A percentile compares a stretch with the other conserved stretches of the same genome.
These are phyloP conservation scores for Euphorbia peplus DNA, from an alignment of 345 rosid species.

Conservation along the genomic window DNA sequence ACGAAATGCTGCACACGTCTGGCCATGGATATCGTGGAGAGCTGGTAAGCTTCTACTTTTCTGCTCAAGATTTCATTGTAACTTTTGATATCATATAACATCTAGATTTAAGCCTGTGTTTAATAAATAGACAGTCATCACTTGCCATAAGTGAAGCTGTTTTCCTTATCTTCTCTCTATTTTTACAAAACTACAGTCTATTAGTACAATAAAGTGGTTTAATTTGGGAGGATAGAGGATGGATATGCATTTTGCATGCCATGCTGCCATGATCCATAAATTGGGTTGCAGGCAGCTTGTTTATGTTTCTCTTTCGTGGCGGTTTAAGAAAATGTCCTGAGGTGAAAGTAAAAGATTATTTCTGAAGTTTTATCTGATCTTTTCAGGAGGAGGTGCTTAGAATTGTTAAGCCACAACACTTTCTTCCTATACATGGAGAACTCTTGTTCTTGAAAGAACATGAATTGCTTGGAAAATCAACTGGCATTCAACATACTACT, in stretches of 20 bases:
- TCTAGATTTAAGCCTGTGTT: neutral
- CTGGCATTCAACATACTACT: slow-evolving; percentile 89
- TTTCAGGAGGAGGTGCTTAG: slow-evolving; percentile 92
- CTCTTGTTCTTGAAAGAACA: slow-evolving; percentile 96
- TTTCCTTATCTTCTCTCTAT: neutral
- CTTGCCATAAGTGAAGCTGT: neutral
- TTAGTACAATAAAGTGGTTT: slow-evolving; percentile 2
- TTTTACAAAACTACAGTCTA: no score
- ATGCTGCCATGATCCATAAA: neutral
- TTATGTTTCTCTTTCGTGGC: neutral
- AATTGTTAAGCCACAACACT: slow-evolving; percentile 97
- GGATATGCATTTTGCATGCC: neutral
- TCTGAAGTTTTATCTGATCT: slow-evolving; percentile 17
- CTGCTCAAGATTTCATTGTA: slow-evolving; percentile 1
- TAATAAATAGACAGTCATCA: neutral
- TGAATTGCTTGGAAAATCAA: slow-evolving; percentile 87
- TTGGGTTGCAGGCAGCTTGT: neutral
- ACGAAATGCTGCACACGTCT: slow-evolving; percentile 86
- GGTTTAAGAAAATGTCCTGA: neutral
- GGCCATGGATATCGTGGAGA: slow-evolving; percentile 99
- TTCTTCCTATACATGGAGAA: slow-evolving; percentile 96
- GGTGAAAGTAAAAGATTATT: neutral
- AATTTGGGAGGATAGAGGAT: neutral
- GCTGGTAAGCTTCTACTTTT: slow-evolving; percentile 48
- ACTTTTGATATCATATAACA: neutral